These are phyloP conservation scores for Vaccinium vitisidaea DNA, from an alignment of 148 eudicot species.

Conservation along the genomic window DNA sequence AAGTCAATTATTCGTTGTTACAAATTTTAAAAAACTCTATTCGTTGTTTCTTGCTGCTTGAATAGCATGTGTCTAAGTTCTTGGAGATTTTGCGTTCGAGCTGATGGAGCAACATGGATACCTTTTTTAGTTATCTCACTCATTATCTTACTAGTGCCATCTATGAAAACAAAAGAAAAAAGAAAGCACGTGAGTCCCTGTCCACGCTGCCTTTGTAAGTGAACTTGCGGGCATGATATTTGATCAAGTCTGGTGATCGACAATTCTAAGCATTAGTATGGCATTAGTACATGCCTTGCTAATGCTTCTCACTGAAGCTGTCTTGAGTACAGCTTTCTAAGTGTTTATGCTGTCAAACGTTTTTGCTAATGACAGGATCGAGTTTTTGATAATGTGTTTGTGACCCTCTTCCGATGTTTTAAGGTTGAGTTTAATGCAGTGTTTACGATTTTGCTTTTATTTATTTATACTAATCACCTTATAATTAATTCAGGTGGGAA, in stretches of 20 bases:
- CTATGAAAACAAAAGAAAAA: no score
- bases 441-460: neutral
- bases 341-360: no score
- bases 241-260: neutral
- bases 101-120: no score
- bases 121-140: no score
- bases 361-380: neutral
- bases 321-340: no score
- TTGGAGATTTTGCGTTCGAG: no score
- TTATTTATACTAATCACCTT: neutral
- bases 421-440: neutral
- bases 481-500: slow-evolving; percentile 42
- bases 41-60: neutral
- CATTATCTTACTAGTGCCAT: no score
- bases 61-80: neutral
- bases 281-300: no score
- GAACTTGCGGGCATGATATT: neutral
- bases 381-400: neutral
- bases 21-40: neutral
- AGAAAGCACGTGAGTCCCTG: neutral
- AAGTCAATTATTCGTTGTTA: neutral
- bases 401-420: neutral
- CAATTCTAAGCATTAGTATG: no score
- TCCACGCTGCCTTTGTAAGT: neutral
- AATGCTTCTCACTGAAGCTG: no score